Percentiles rank a stretch among this genome's conserved stretches.
Evolutionary conservation across 345 rosid genomes (phyloP).

Genomic region (Populus euphratica): DNA sequence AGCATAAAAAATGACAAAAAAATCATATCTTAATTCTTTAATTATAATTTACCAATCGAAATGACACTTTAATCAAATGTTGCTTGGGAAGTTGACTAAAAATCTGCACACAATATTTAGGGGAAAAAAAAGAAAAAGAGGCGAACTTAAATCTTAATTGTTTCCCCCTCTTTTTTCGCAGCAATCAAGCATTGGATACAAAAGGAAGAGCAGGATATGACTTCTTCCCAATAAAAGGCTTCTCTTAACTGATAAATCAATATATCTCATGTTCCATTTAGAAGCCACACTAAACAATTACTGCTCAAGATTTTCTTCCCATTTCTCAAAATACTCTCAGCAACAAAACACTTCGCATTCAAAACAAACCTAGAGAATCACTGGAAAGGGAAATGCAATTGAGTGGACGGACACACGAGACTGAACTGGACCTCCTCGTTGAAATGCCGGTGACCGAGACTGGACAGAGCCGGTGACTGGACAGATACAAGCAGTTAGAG

Average conservation of each 20-base stretch:
- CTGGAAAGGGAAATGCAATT: slow-evolving; percentile 34
- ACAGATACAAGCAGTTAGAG: slow-evolving; percentile 20
- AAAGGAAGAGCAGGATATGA: no score
- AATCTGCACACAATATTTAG: no score
- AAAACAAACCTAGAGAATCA: slow-evolving; percentile 35
- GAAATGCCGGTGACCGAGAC: slow-evolving; percentile 16
- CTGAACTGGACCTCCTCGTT: slow-evolving; percentile 13
- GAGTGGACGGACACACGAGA: slow-evolving; percentile 28
- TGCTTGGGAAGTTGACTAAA: neutral
- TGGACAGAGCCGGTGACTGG: slow-evolving; percentile 21
- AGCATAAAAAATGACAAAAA: neutral
- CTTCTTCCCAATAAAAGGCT: no score
- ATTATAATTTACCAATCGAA: no score
- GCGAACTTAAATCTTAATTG: neutral
- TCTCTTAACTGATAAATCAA: no score
- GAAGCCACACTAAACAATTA: no score
- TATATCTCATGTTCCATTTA: no score
- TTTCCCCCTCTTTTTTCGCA: neutral
- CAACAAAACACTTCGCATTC: slow-evolving; percentile 11
- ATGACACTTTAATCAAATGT: neutral
- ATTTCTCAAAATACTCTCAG: slow-evolving; percentile 3
- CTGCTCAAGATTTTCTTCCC: no score
- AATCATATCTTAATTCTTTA: neutral
- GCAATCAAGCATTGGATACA: no score
- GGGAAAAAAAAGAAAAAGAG: no score